Percentiles rank a stretch among this genome's conserved stretches.
These are phyloP conservation scores for Suhomyces panamericanus DNA, from an alignment of 1,139 yeast species.

Conservation along the genomic window DNA sequence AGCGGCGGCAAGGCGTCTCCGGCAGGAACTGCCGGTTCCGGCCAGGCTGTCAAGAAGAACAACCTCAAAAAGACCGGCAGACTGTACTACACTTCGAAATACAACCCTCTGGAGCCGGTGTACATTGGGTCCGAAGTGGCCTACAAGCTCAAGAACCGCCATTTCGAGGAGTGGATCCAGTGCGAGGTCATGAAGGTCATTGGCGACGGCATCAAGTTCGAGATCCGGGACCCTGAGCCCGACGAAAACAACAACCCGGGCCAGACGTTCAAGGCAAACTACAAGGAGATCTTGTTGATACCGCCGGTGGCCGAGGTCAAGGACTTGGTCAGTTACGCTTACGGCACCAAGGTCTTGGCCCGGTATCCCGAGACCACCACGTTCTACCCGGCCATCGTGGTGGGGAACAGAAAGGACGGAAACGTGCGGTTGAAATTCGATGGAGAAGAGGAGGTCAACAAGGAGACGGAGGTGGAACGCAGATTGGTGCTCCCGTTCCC, in stretches of 20 bases:
- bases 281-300: constrained; percentile 76
- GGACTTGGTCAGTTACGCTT: constrained; percentile 59
- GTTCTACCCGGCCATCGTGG: constrained; percentile 91
- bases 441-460: constrained; percentile 96
- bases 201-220: constrained; percentile 76
- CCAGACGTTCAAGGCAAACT: constrained; percentile 77
- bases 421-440: constrained; percentile 82
- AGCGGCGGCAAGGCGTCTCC: constrained; percentile 13
- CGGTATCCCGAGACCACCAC: constrained; percentile 98
- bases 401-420: constrained; percentile 74
- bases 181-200: constrained; percentile 82
- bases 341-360: constrained; percentile 83
- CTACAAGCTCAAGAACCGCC: constrained; percentile 68
- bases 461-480: constrained; percentile 91
- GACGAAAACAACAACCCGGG: constrained; percentile 92
- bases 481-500: constrained; percentile 80
- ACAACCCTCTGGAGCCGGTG: constrained; percentile 63
- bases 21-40: constrained; percentile 1
- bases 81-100: constrained; percentile 44
- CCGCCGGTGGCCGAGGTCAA: constrained; percentile 51
- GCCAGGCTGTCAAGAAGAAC: constrained; percentile 21
- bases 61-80: constrained; percentile 38
- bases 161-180: constrained; percentile 91
- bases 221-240: constrained; percentile 96
- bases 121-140: constrained; percentile 83